A percentile compares a stretch with the other conserved stretches of the same genome.
phyloP scores from a whole-genome alignment of 805 yeast species.

The Yarrowia sp. region DNA sequence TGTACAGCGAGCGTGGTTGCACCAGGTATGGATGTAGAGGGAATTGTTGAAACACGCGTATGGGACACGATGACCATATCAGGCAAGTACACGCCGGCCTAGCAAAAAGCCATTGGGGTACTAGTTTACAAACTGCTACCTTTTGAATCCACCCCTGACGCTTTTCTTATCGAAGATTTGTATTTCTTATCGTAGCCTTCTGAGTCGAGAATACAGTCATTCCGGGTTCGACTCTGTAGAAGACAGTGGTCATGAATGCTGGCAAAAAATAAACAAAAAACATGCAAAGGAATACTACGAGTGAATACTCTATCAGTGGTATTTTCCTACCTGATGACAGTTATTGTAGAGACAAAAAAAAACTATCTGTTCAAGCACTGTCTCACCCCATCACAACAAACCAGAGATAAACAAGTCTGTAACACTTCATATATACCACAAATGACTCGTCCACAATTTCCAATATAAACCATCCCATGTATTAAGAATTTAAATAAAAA shows the following conservation, averaged over 20 bases:
- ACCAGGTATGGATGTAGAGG: neutral
- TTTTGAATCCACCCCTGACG: neutral
- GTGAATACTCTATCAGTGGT: too few species aligned
- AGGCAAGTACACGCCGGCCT: neutral
- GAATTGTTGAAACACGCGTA: neutral
- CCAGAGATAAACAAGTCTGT: neutral
- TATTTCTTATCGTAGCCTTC: neutral
- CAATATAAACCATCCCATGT: conserved; percentile 16
- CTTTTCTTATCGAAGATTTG: neutral
- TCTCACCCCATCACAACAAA: conserved; percentile 8
- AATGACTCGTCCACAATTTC: too few species aligned
- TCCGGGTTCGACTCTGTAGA: too few species aligned
- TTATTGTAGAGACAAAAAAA: too few species aligned
- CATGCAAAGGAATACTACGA: too few species aligned
- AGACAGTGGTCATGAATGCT: too few species aligned
- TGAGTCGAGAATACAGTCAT: too few species aligned
- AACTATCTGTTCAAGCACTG: too few species aligned
- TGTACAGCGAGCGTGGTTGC: too few species aligned
- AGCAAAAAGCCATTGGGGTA: neutral
- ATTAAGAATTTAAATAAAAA: conserved; percentile 6
- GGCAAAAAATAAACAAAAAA: too few species aligned
- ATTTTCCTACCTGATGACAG: too few species aligned
- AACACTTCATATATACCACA: neutral
- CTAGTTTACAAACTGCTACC: neutral
- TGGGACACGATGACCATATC: neutral